Conservation (phyloP, 2,329 filamentous ascomycete species). For the Diaporthe caulivora region DNA sequence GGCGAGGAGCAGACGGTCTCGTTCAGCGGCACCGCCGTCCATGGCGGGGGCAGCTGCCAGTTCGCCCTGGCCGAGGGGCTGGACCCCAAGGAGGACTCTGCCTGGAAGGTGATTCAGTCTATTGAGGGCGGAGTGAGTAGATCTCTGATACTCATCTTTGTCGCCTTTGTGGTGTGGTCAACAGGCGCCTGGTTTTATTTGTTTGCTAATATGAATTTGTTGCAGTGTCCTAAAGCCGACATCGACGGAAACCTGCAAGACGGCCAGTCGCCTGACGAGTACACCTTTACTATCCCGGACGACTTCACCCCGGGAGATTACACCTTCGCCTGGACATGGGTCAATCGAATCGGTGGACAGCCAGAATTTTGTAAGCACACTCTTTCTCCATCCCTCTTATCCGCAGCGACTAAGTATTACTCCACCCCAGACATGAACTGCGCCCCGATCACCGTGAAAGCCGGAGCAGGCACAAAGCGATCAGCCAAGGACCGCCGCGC, state of each 20-base stretch:
- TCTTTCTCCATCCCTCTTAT: fast-evolving
- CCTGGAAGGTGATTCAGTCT: slow-evolving; percentile 79
- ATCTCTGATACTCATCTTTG: not conserved
- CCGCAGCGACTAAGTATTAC: not conserved
- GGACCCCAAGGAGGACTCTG: slow-evolving; percentile 63
- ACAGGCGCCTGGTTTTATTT: not conserved
- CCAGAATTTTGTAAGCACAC: slow-evolving; percentile 72
- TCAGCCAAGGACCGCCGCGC: slow-evolving; percentile 33
- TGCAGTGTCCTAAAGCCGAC: slow-evolving; percentile 66
- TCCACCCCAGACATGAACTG: slow-evolving; percentile 72
- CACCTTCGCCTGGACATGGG: slow-evolving; percentile 82
- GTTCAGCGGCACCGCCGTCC: slow-evolving; percentile 72
- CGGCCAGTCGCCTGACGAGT: slow-evolving; percentile 58
- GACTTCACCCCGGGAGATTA: slow-evolving; percentile 73
- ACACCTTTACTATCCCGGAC: slow-evolving; percentile 69
- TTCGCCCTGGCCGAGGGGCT: slow-evolving; percentile 74
- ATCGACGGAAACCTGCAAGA: slow-evolving; percentile 61
- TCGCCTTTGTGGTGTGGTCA: not conserved
- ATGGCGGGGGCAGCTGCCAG: slow-evolving; percentile 83
- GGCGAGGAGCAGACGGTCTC: slow-evolving; percentile 64
- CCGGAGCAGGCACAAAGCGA: slow-evolving; percentile 40
- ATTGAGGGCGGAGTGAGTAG: slow-evolving; percentile 68
- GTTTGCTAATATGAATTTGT: not conserved
- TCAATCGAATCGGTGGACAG: slow-evolving; percentile 75
- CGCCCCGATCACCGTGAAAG: slow-evolving; percentile 69